Percentiles rank a stretch among this genome's conserved stretches.
phyloP scores from a whole-genome alignment of 2,329 filamentous ascomycete species.

The Penicillium sp. region DNA sequence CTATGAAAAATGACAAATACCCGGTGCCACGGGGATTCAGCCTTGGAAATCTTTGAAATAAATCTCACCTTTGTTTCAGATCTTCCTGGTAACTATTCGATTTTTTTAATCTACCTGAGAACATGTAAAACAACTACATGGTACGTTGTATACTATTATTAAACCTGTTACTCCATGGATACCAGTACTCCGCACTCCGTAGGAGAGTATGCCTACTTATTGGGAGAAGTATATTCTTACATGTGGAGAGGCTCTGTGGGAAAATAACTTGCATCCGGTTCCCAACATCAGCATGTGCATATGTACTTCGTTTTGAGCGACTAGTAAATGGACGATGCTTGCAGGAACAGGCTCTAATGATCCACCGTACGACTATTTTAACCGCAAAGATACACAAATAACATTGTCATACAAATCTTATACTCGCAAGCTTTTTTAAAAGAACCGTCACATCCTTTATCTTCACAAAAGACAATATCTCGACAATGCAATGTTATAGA shows the following conservation, averaged over 20 bases:
- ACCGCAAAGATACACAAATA: fast-evolving
- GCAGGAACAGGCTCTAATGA: background rate
- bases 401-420: background rate
- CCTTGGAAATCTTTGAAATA: no score
- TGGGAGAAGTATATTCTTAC: background rate
- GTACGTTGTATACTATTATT: background rate
- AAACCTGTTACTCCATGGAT: background rate
- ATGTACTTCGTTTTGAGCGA: background rate
- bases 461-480: background rate
- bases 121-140: background rate
- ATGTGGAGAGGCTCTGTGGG: background rate
- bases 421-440: background rate
- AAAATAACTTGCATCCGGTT: background rate
- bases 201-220: background rate
- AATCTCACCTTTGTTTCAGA: no score
- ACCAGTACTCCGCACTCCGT: no score
- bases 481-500: background rate
- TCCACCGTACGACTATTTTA: background rate
- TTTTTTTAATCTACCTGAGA: background rate
- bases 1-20: no score
- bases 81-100: no score
- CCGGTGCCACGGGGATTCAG: no score
- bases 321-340: background rate
- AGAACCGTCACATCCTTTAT: no score
- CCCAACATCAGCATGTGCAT: background rate